Evolutionary conservation across 495 filamentous ascomycete species (phyloP), one percentile per base, ranked within the genome.

Genomic region (Acidomyces sp.): DNA sequence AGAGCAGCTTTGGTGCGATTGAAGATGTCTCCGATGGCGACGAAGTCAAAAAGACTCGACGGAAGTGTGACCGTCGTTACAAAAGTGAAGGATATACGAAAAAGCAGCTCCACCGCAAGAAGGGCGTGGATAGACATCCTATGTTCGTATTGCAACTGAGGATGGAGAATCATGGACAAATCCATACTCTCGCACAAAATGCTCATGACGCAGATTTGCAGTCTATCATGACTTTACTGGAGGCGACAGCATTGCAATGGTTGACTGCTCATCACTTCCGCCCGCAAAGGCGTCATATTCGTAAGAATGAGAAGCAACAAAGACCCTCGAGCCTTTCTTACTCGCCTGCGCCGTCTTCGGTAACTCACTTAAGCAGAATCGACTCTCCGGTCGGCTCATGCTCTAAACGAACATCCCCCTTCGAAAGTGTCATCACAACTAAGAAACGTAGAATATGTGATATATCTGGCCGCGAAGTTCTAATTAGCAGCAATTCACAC

Each of bases 121-220:
- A 82, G 55, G 71, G 74, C 0, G 63, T 83, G 22, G 85, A 93
- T 55, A 69, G 77, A 45, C 93, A 81, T 80, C 85, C 87, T 1
- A 92, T 90, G 81, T 96, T 94, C 50, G 80, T 78, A 53, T 65
- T 97, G 24, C 75, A 74, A 6, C 74, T 97, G n/a, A 62, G 67
- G 3, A 46, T 72, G 4, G 52, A 57, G 11, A 20, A 30, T 16
- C 19, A 36, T 9, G 9, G 25, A 2, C 17, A 13, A 24, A n/a
- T 15, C 17, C 18, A 54, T 30, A 21, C 21, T 10, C 43, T 62
- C 20, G 57, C 56, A 11, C 16, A 46, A 0, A 36, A 28, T 3
- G 13, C 39, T 28, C 62, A 60, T 27, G 63, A 72, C 18, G 53
- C 55, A 21, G 61, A 62, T 12, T 30, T 77, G 10, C 64, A 70